A percentile compares a stretch with the other conserved stretches of the same genome.
Conservation (phyloP, 148 eudicot genomes). For the Rhododendron henanense region DNA sequence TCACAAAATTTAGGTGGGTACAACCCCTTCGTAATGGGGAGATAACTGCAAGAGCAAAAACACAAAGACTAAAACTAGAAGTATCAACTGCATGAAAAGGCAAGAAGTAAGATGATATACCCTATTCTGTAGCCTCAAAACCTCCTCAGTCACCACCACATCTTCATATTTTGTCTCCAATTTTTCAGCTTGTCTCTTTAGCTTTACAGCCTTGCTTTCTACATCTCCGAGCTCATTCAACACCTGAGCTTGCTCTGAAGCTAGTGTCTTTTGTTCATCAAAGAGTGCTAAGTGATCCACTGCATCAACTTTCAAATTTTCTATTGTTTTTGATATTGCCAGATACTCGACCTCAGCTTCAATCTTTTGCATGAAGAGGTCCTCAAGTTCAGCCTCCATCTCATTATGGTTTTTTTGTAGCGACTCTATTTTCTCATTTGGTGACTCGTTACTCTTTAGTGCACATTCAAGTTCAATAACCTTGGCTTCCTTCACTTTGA, state of each 20-base stretch:
- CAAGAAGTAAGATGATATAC: constrained; percentile 31
- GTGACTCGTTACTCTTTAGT: constrained; percentile 18
- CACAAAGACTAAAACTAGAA: constrained; percentile 38
- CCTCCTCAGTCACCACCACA: constrained; percentile 30
- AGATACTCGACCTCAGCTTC: constrained; percentile 75
- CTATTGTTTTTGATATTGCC: constrained; percentile 35
- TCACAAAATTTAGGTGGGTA: constrained; percentile 61
- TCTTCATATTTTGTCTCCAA: constrained; percentile 21
- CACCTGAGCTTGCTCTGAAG: constrained; percentile 26
- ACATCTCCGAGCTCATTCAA: constrained; percentile 18
- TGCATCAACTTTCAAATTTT: constrained; percentile 27
- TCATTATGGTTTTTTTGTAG: constrained; percentile 22
- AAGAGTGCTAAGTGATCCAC: constrained; percentile 32
- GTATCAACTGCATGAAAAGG: constrained; percentile 49
- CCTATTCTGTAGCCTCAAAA: constrained; percentile 44
- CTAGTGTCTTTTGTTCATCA: constrained; percentile 31
- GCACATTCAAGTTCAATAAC: constrained; percentile 36
- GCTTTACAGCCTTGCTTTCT: constrained; percentile 28
- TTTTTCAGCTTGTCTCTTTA: constrained; percentile 31
- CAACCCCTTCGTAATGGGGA: constrained; percentile 45
- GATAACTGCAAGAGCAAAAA: constrained; percentile 33
- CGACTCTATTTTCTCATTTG: constrained; percentile 17
- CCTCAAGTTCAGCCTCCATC: constrained; percentile 54
- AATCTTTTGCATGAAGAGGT: constrained; percentile 47
- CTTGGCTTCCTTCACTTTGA: constrained; percentile 36